These are phyloP conservation scores for Pleurotus tuber-regium DNA, from an alignment of 768 basidiomycete species.

Conservation along the genomic window DNA sequence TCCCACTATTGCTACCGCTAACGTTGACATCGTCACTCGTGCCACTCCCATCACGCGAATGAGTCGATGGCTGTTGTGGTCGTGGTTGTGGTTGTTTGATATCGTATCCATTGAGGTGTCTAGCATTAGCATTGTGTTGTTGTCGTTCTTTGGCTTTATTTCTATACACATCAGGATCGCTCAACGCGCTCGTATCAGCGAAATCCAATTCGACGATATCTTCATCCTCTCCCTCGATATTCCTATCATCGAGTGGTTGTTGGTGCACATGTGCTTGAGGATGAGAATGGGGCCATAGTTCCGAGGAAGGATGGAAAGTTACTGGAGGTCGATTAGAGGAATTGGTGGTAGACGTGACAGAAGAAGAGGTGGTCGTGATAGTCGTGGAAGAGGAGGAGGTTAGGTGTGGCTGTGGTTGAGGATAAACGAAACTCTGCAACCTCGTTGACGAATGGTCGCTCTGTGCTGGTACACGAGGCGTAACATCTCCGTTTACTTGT, in stretches of 20 bases:
- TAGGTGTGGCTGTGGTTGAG: background rate
- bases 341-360: slow-evolving; percentile 4
- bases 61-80: no score
- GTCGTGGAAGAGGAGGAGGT: slow-evolving; percentile 6
- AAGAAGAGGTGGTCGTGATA: slow-evolving; percentile 8
- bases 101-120: background rate
- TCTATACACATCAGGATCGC: slow-evolving; percentile 63
- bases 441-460: slow-evolving; percentile 1
- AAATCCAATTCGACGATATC: slow-evolving; percentile 79
- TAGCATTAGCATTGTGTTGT: slow-evolving; percentile 11
- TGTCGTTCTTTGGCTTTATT: slow-evolving; percentile 15
- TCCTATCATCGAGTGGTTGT: slow-evolving; percentile 6
- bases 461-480: slow-evolving; percentile 43
- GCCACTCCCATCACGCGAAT: slow-evolving; percentile 1
- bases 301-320: slow-evolving; percentile 62
- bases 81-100: background rate
- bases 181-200: slow-evolving; percentile 68
- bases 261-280: no score
- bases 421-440: slow-evolving; percentile 1
- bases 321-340: slow-evolving; percentile 39
- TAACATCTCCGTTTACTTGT: slow-evolving; percentile 59
- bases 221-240: slow-evolving; percentile 37
- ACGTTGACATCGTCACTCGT: background rate
- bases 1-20: slow-evolving; percentile 9
- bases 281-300: slow-evolving; percentile 39